phyloP scores from a whole-genome alignment of 352 stramenopile genomes.

The Phytophthora parvispora region DNA sequence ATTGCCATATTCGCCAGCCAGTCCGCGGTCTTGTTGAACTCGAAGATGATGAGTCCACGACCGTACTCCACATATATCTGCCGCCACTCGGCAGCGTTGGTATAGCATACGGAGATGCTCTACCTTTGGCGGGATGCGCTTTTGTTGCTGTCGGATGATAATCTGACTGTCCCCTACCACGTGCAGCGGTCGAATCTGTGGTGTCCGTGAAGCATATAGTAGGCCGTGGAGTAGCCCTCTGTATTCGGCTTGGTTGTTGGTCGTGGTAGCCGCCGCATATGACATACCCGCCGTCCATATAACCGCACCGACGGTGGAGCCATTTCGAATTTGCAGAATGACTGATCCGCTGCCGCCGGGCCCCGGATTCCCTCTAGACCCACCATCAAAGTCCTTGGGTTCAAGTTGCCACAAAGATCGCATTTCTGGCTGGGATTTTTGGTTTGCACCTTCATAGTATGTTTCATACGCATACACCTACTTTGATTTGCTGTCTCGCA shows the following conservation, averaged over 20 bases:
- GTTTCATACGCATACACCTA: background rate
- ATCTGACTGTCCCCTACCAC: constrained; percentile 3
- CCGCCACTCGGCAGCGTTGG: background rate
- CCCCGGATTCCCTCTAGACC: constrained; percentile 3
- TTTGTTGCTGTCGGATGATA: constrained; percentile 12
- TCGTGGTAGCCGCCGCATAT: background rate
- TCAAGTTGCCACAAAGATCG: background rate
- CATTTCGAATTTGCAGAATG: background rate
- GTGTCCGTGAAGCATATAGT: background rate
- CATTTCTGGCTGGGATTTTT: background rate
- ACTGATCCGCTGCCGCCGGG: background rate
- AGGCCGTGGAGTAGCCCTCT: background rate
- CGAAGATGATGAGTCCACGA: constrained; percentile 1
- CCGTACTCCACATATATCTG: background rate
- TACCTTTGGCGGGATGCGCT: background rate
- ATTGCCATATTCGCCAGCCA: constrained; percentile 1
- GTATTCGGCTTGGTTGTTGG: constrained; percentile 13
- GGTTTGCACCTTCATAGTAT: background rate
- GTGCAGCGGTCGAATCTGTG: background rate
- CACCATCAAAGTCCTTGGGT: constrained; percentile 10
- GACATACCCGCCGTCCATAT: constrained; percentile 8
- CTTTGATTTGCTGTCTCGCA: background rate
- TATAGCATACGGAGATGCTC: background rate
- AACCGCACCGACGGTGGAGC: background rate
- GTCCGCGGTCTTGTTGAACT: constrained; percentile 9